phyloP scores from a whole-genome alignment of 208 protist species.

The Polymyxa betae region DNA sequence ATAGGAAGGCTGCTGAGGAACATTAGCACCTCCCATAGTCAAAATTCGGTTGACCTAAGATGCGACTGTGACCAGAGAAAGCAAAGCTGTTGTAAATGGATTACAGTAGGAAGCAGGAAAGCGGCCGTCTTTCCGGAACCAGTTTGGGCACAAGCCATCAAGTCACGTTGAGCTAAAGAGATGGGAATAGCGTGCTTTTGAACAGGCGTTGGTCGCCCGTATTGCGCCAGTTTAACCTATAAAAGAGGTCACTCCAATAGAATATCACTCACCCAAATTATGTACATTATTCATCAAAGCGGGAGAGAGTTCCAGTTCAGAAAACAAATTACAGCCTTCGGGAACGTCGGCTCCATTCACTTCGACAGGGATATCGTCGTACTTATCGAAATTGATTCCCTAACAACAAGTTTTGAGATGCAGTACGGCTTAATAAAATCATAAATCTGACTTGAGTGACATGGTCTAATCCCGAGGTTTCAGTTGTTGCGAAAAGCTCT shows the following conservation, averaged over 20 bases:
- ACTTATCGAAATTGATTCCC: conserved; percentile 88
- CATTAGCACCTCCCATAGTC: conserved; percentile 45
- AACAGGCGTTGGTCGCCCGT: conserved; percentile 95
- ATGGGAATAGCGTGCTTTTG: conserved; percentile 96
- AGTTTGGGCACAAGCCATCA: conserved; percentile 98
- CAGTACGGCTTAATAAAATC: not conserved
- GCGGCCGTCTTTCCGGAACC: conserved; percentile 97
- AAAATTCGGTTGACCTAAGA: conserved; percentile 29
- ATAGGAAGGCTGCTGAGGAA: conserved; percentile 54
- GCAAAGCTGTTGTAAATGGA: not conserved
- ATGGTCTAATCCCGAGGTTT: not conserved
- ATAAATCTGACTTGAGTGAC: not conserved
- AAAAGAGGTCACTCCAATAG: not conserved
- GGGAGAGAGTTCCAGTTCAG: conserved; percentile 81
- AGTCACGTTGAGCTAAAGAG: conserved; percentile 84
- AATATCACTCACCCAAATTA: not conserved
- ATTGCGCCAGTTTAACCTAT: conserved; percentile 79
- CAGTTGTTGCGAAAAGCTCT: not conserved
- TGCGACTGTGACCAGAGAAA: not conserved
- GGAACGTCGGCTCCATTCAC: conserved; percentile 72
- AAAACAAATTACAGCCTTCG: conserved; percentile 73
- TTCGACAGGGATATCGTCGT: conserved; percentile 87
- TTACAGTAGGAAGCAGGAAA: conserved; percentile 88
- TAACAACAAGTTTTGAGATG: not conserved
- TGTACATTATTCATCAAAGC: conserved; percentile 87